phyloP scores from a whole-genome alignment of 2,329 filamentous ascomycete species.

The Arachnomyces sp. region DNA sequence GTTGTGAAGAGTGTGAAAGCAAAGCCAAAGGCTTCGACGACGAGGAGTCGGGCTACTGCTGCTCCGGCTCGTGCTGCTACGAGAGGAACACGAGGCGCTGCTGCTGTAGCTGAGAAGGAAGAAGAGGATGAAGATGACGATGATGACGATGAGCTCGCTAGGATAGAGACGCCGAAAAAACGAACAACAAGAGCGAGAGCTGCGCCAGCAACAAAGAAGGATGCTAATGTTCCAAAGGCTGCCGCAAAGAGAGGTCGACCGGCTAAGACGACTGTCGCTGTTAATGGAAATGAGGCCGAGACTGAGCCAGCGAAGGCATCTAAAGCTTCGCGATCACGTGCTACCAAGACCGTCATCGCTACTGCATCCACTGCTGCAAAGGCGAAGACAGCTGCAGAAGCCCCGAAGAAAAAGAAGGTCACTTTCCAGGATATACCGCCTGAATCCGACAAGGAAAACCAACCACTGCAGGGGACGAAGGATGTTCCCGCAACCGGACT shows the following conservation, averaged over 20 bases:
- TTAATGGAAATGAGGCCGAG: constrained; percentile 4
- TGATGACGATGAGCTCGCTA: constrained; percentile 22
- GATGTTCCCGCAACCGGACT: constrained; percentile 29
- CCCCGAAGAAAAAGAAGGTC: constrained; percentile 37
- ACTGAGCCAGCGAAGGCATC: constrained; percentile 12
- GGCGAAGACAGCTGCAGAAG: constrained; percentile 10
- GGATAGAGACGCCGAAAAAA: constrained; percentile 12
- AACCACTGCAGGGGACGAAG: constrained; percentile 21
- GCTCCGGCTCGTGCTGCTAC: not conserved
- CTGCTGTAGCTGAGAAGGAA: not conserved
- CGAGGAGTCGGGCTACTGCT: not conserved
- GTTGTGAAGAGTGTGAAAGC: constrained; percentile 8
- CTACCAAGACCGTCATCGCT: too few species aligned
- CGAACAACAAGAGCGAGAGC: not conserved
- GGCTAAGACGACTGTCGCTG: constrained; percentile 7
- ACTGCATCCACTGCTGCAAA: constrained; percentile 15
- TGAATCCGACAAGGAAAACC: constrained; percentile 36
- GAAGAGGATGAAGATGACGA: constrained; percentile 10
- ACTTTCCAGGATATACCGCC: constrained; percentile 37
- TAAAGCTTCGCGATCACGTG: constrained; percentile 13
- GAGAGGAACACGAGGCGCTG: not conserved
- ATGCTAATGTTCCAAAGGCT: constrained; percentile 8
- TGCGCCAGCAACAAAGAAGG: constrained; percentile 8
- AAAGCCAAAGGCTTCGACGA: not conserved
- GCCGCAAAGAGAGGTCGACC: constrained; percentile 6